Evolutionary conservation across 768 basidiomycete genomes (phyloP), one percentile per base, ranked within the genome.

Genomic region (Russula virescens): DNA sequence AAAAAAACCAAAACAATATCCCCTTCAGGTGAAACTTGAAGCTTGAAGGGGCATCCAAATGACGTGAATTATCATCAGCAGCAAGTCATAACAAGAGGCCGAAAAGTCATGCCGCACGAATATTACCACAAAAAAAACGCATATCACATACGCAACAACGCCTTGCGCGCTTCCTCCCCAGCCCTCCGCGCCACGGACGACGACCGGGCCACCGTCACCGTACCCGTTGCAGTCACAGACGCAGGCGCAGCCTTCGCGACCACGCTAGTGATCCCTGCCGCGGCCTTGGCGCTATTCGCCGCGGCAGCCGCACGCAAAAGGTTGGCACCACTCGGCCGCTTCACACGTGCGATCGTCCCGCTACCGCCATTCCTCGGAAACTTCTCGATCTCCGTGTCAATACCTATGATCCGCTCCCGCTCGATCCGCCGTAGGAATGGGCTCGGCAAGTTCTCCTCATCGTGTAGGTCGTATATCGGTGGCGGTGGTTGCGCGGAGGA

Each of bases 381-480:
- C 21, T 35, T 46, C 46, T 13, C 55, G 42, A 23, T 7, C 28
- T 19, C 31, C 43, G 34, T 31, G n/a, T 43, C 55, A 13, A 35
- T 34, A 31, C 28, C 21, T 7, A 50, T 58, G 38, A 50, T 58
- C 40, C 72, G 66, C 43, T 77, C 78, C 26, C 76, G 73, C 34
- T 84, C 83, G 5, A 63, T 73, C 54, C 82, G 78, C 70, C 87
- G 88, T 47, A 93, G 71, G 74, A 93, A 93, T 6, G 91, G 91
- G 70, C 88, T 90, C 0, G 91, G 91, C 0, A 93, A 78, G 71
- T 91, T 92, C 72, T 91, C 90, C 70, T 91, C 91, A 70, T 93
- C 89, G 0, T 78, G 77, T 11, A 87, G 68, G 71, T 91, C 85
- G 68, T 91, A 93, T 7, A 55, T 34, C 7, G 67, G 65, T 34